Evolutionary conservation across 306 rosid species (phyloP).

Genomic region (Vigna trinervia): DNA sequence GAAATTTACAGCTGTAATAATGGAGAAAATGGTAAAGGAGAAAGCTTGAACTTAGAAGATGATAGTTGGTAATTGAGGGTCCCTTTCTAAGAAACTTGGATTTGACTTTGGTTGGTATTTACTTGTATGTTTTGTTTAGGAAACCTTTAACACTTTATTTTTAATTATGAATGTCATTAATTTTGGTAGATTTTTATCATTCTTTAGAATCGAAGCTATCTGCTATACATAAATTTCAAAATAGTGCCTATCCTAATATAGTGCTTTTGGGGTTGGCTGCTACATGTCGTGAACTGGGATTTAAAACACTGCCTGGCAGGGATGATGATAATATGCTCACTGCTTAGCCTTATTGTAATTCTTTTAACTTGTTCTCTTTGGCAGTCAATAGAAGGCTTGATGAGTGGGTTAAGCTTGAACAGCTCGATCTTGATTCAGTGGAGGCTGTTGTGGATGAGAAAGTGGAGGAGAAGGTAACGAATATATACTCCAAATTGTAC

Average conservation of each 20-base stretch:
- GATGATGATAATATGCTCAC: conserved; percentile 22
- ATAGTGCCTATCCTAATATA: background rate
- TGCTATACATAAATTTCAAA: background rate
- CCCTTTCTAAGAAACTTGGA: background rate
- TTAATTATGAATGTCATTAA: background rate
- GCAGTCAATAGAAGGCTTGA: conserved; percentile 99
- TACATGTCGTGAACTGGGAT: background rate
- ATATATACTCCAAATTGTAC: background rate
- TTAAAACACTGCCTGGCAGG: background rate
- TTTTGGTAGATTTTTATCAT: background rate
- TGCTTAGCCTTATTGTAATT: conserved; percentile 1
- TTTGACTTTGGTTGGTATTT: background rate
- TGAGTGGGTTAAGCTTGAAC: conserved; percentile 99
- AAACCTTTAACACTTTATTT: background rate
- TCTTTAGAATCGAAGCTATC: background rate
- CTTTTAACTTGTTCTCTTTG: background rate
- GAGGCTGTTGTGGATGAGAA: conserved; percentile 98
- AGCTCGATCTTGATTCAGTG: conserved; percentile 93
- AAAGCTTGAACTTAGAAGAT: background rate
- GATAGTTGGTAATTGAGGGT: background rate
- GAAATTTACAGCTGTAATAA: background rate
- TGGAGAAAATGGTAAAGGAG: background rate
- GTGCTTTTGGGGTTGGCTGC: background rate
- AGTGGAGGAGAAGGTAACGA: conserved; percentile 94
- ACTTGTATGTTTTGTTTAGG: background rate